Evolutionary conservation across 73 alveolate genomes (phyloP), one percentile per base, ranked within the genome.

Genomic region (Tetrahymena borealis): DNA sequence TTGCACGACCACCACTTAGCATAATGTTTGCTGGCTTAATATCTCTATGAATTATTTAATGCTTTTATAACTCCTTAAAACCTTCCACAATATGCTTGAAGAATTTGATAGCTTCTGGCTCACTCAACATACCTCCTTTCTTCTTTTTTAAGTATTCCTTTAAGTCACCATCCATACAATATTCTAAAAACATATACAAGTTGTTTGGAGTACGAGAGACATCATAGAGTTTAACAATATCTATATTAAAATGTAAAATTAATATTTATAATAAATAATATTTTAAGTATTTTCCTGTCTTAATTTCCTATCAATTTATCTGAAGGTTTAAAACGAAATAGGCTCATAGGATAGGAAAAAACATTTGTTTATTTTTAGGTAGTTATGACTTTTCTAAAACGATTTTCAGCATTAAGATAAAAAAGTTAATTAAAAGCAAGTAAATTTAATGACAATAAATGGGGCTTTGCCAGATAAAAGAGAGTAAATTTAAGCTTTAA

Each of bases 201-300:
- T 93, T 79, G 38, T 93, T 91, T 11, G 95, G 95, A 12, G 95
- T 93, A 24, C 95, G 90, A 39, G 95, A 91, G 33, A 93, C 95
- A 93, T 93, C 95, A 93, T 39, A 93, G 10, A 93, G 39, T 85
- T 42, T 79, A 20, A 93, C 95, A 93, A 93, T 93, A 78, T 93
- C 85, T 60, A 60, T 3, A 24, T 60, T 60, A 1, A 60, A 60
- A 60, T 24, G 37, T 0, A 60, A 24, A 20, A n/a, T n/a, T 60
- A 20, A 60, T 1, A 15, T 60, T 15, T 9, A 60, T 24, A 60
- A 60, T 1, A 60, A 60, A n/a, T n/a, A n/a, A n/a, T n/a, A n/a
- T n/a, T n/a, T n/a, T n/a, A n/a, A n/a, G n/a, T n/a, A n/a, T n/a
- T n/a, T n/a, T n/a, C n/a, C n/a, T n/a, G n/a, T n/a, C n/a, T n/a